These are phyloP conservation scores for Inonotus hispidus DNA, from an alignment of 1,284 basidiomycete genomes.

Conservation along the genomic window DNA sequence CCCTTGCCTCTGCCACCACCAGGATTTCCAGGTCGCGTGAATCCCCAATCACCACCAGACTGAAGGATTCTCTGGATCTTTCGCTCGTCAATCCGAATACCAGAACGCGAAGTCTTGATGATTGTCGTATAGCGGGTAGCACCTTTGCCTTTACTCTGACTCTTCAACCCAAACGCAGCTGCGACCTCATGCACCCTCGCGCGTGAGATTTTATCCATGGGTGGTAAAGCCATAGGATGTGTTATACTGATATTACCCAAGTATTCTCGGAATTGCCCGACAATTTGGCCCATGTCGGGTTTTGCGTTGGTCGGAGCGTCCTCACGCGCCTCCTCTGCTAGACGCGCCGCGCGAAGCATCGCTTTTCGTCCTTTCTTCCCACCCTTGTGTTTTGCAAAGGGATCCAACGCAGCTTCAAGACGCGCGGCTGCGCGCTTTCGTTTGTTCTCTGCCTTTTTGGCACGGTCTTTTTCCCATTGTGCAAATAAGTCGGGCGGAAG, in stretches of 20 bases:
- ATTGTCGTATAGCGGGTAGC: conserved; percentile 61
- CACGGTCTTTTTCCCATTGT: conserved; percentile 79
- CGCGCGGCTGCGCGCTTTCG: conserved; percentile 54
- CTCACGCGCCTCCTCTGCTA: conserved; percentile 32
- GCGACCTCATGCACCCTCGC: conserved; percentile 77
- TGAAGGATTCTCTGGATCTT: conserved; percentile 55
- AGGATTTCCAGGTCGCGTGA: conserved; percentile 26
- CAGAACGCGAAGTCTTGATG: conserved; percentile 57
- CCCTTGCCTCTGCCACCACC: conserved; percentile 26
- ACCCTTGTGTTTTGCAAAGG: conserved; percentile 48
- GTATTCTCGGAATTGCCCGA: conserved; percentile 69
- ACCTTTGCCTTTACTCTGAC: conserved; percentile 68
- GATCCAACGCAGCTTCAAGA: conserved; percentile 51
- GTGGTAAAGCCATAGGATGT: conserved; percentile 60
- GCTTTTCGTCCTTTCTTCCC: conserved; percentile 67
- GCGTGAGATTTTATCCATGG: conserved; percentile 68
- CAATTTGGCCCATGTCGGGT: conserved; percentile 53
- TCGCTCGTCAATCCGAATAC: conserved; percentile 45
- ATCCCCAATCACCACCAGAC: conserved; percentile 28
- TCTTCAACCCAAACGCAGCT: conserved; percentile 68
- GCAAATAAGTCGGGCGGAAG: conserved; percentile 60
- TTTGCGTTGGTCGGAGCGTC: conserved; percentile 38
- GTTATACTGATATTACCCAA: conserved; percentile 46
- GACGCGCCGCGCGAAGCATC: conserved; percentile 46
- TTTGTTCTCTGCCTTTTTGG: conserved; percentile 78